Evolutionary conservation across 129 eudicot genomes (phyloP), one percentile per base, ranked within the genome.

Genomic region (Apium graveolens): DNA sequence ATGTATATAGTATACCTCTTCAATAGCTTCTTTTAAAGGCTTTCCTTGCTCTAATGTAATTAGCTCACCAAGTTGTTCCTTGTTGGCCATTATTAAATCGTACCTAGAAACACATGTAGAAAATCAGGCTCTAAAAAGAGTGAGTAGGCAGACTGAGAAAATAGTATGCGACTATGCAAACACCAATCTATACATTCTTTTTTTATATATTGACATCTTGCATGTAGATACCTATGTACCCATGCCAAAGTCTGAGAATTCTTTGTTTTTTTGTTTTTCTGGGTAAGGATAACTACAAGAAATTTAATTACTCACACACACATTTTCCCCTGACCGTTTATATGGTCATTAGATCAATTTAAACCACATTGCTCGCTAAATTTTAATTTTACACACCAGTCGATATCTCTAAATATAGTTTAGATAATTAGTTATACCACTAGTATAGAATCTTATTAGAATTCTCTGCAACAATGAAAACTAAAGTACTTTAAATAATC

Each of bases 21-120:
- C 92, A 80, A 91, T 91, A 78, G 98, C 96, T 89, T 91, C 96
- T 77, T 92, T 91, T 39, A 91, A 85, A 85, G 98, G 97, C 80
- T 90, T 95, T 46, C 98, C 98, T 79, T 91, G 97, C 86, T 95
- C 98, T 69, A 95, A 79, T 32, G 97, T 95, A 78, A 91, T 95
- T 72, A 95, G 92, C 73, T 91, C 96, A 78, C 90, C 98, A 75
- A 91, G 94, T 82, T 88, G 96, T 82, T 95, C 92, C 86, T 91
- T 95, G 82, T 91, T 91, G 53, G 83, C 82, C 76, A 88, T 81
- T 83, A 91, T 49, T 73, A 90, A 85, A 78, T 95, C 92, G 80
- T 82, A 89, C 97, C 97, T 91, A 65, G 3, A 48, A 81, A 73
- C 45, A 80, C 42, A 74, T 63, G 46, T 77, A 38, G 20, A 63